Evolutionary conservation across 2,329 filamentous ascomycete species (phyloP), one percentile per base, ranked within the genome.

Genomic region (Stromatinia cepivora): DNA sequence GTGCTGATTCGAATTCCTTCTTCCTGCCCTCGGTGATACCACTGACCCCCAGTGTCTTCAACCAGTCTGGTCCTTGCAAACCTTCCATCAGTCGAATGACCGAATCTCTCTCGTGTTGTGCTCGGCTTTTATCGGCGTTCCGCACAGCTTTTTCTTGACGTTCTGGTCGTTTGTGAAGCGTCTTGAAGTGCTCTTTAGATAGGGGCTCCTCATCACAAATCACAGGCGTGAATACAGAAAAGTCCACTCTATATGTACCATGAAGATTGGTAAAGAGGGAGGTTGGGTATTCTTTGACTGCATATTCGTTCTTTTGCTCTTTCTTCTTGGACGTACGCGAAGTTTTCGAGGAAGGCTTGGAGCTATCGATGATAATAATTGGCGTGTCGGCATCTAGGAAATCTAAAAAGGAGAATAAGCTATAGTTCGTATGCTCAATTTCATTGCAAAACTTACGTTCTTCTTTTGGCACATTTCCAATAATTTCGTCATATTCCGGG

Each of bases 401-500:
- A 78, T 95, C 93, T 94, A 76, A 46, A 75, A 36, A 39, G 52
- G 62, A 63, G 61, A 61, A 65, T 75, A 70, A 77, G 71, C 70
- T 66, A 69, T 54, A 66, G 58, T 62, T 67, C 22, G 50, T 66
- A 72, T 63, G 13, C 28, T 20, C 61, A 42, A 83, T 52, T 17
- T 31, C 25, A n/a, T 11, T 17, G 17, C 5, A 59, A 39, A n/a
- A 59, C 87, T 79, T 85, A 94, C 93, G 90, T 75, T 90, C 84
- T 80, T 94, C 90, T 75, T 90, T 90, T 52, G 89, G 87, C 25
- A 66, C 90, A 78, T 96, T 92, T 72, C 92, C 93, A 81, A 98
- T 93, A 74, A 97, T 87, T 78, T 97, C 92, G 80, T 97, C 94
- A 80, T 97, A 98, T 77, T 96, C 94, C 66, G 92, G 89, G 77